Evolutionary conservation across 2,329 filamentous ascomycete species (phyloP).

Genomic region (Ophiostoma sp.): DNA sequence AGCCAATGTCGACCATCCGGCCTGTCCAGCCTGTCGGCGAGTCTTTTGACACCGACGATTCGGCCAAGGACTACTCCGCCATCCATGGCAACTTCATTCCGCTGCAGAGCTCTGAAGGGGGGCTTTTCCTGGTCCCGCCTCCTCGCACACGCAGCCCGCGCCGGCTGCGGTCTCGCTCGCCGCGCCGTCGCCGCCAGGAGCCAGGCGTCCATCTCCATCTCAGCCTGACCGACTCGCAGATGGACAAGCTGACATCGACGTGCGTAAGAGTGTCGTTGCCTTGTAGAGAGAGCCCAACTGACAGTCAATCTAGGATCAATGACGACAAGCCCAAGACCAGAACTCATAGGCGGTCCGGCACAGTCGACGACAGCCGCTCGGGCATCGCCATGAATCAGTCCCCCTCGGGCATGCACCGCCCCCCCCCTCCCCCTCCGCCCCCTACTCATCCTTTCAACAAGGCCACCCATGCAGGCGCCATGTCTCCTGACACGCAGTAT

Average conservation of each 20-base stretch:
- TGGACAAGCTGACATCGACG: slow-evolving; percentile 46
- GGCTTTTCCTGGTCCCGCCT: slow-evolving; percentile 35
- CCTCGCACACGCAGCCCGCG: slow-evolving; percentile 15
- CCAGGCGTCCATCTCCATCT: slow-evolving; percentile 44
- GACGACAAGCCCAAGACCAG: slow-evolving; percentile 11
- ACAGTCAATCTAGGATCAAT: slow-evolving; percentile 8
- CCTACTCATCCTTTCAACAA: background rate
- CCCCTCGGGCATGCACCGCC: background rate
- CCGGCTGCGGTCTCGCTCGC: slow-evolving; percentile 33
- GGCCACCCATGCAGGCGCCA: background rate
- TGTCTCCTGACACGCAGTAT: background rate
- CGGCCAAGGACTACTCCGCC: slow-evolving; percentile 16
- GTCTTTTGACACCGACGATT: background rate
- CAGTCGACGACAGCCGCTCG: background rate
- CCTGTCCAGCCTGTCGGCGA: background rate
- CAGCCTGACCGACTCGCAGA: slow-evolving; percentile 46
- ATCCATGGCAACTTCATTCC: slow-evolving; percentile 39
- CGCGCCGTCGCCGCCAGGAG: slow-evolving; percentile 33
- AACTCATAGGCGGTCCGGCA: background rate
- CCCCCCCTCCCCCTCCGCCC: background rate
- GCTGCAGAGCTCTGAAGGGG: slow-evolving; percentile 31
- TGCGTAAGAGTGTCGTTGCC: slow-evolving; percentile 28
- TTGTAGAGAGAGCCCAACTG: background rate
- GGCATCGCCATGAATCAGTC: background rate
- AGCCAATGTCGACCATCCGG: background rate